A percentile compares a stretch with the other conserved stretches of the same genome.
These are phyloP conservation scores for Bipolaris victoriae DNA, from an alignment of 2,329 filamentous ascomycete genomes.

Conservation along the genomic window DNA sequence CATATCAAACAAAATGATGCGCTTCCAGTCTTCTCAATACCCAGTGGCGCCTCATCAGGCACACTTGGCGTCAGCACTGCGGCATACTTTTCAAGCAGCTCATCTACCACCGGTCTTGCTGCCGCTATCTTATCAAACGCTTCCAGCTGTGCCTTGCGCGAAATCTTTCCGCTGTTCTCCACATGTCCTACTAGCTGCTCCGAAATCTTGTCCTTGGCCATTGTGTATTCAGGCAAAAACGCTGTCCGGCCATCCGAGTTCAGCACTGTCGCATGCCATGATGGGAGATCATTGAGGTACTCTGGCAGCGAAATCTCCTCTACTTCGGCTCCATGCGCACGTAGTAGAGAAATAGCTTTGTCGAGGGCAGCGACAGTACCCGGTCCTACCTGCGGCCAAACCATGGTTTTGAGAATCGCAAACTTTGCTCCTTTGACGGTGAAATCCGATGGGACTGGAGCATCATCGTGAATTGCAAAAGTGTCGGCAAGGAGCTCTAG, in stretches of 20 bases:
- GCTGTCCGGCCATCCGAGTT: conserved; percentile 59
- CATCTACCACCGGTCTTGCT: conserved; percentile 62
- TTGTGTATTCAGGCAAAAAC: conserved; percentile 62
- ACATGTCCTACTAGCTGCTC: conserved; percentile 57
- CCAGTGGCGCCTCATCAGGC: conserved; percentile 64
- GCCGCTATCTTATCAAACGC: conserved; percentile 63
- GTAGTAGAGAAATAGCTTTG: conserved; percentile 43
- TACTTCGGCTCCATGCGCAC: conserved; percentile 59
- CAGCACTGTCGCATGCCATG: conserved; percentile 62
- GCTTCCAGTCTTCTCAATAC: conserved; percentile 61
- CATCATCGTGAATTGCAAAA: conserved; percentile 62
- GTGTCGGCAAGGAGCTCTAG: conserved; percentile 62
- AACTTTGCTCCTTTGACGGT: conserved; percentile 57
- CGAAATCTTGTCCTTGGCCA: conserved; percentile 57
- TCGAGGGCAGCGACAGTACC: conserved; percentile 47
- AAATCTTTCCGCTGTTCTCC: conserved; percentile 54
- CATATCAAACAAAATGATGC: conserved; percentile 59
- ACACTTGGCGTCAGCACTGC: conserved; percentile 66
- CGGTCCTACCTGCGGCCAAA: conserved; percentile 55
- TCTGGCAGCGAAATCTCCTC: conserved; percentile 62
- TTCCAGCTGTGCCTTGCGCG: conserved; percentile 57
- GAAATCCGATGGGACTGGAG: conserved; percentile 44
- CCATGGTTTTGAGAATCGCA: conserved; percentile 57
- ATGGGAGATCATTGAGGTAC: conserved; percentile 45
- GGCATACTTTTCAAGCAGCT: conserved; percentile 58